These are phyloP conservation scores for Alternaria sp. DNA, from an alignment of 2,329 filamentous ascomycete genomes.

Conservation along the genomic window DNA sequence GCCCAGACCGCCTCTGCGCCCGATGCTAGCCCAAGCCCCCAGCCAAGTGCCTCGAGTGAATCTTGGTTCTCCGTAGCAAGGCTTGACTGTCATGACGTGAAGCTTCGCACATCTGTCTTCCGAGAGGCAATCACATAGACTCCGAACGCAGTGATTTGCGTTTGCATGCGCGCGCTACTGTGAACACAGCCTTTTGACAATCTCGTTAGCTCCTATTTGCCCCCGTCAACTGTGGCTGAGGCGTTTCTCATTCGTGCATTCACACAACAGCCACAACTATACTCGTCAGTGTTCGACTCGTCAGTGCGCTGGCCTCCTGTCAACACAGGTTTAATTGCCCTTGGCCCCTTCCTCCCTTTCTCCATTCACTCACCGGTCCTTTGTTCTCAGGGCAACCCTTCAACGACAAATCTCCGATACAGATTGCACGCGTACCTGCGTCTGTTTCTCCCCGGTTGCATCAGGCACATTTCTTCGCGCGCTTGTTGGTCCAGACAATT, in stretches of 20 bases:
- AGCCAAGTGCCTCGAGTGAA: slow-evolving; percentile 11
- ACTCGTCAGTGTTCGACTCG: slow-evolving; percentile 2
- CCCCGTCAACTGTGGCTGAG: slow-evolving; percentile 6
- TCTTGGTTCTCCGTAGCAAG: slow-evolving; percentile 16
- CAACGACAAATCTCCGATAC: slow-evolving; percentile 4
- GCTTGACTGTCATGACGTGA: slow-evolving; percentile 33
- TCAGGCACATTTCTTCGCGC: slow-evolving; percentile 11
- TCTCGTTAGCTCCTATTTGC: not conserved
- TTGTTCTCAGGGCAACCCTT: not conserved
- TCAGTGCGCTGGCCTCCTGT: slow-evolving; percentile 5
- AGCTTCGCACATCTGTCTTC: slow-evolving; percentile 14
- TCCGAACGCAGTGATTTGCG: slow-evolving; percentile 12
- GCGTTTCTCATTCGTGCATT: slow-evolving; percentile 2
- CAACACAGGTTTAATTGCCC: slow-evolving; percentile 20
- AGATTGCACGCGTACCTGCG: slow-evolving; percentile 4
- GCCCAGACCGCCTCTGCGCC: slow-evolving; percentile 6
- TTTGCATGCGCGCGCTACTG: slow-evolving; percentile 10
- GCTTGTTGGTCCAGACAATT: slow-evolving; percentile 18
- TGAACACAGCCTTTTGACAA: slow-evolving; percentile 2
- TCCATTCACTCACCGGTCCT: slow-evolving; percentile 6
- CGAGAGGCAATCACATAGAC: not conserved
- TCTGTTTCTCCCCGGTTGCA: slow-evolving; percentile 3
- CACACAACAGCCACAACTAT: slow-evolving; percentile 7
- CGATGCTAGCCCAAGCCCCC: slow-evolving; percentile 17
- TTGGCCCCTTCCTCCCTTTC: slow-evolving; percentile 14